Conservation (phyloP, 768 basidiomycete genomes). For the Tephrocybe rancida region DNA sequence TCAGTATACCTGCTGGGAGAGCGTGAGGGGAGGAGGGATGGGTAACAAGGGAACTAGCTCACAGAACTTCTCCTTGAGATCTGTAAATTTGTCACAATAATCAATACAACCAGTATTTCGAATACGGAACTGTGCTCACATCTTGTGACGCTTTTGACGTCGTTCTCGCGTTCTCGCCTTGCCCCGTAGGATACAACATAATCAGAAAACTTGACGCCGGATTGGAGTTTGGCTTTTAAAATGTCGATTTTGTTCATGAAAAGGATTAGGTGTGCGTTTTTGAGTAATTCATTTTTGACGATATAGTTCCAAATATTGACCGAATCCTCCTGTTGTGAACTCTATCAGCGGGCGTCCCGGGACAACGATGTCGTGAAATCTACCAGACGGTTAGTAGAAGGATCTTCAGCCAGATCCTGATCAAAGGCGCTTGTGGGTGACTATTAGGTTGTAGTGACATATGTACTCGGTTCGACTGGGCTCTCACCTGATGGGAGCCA, state of each 20-base stretch:
- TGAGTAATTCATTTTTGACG: conserved; percentile 70
- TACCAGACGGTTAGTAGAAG: conserved; percentile 63
- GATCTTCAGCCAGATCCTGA: conserved; percentile 69
- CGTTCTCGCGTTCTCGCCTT: conserved; percentile 50
- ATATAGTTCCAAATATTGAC: conserved; percentile 76
- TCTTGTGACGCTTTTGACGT: conserved; percentile 64
- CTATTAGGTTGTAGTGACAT: neutral
- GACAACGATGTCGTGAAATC: conserved; percentile 4
- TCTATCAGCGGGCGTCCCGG: too few species aligned
- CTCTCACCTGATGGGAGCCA: conserved; percentile 61
- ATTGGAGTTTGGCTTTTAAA: conserved; percentile 61
- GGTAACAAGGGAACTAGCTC: conserved; percentile 20
- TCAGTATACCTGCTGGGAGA: conserved; percentile 40
- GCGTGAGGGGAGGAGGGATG: too few species aligned
- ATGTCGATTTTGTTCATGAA: conserved; percentile 88
- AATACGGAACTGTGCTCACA: conserved; percentile 46
- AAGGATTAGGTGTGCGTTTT: conserved; percentile 71
- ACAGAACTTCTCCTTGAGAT: conserved; percentile 50
- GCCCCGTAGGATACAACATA: conserved; percentile 75
- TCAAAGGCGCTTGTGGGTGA: conserved; percentile 54
- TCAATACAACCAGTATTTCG: conserved; percentile 8
- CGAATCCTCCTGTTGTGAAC: conserved; percentile 64
- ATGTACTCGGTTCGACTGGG: neutral
- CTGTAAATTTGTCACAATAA: conserved; percentile 21
- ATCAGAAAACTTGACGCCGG: conserved; percentile 64